Evolutionary conservation across 2,329 filamentous ascomycete species (phyloP).

Genomic region (Lizonia empirigonia): DNA sequence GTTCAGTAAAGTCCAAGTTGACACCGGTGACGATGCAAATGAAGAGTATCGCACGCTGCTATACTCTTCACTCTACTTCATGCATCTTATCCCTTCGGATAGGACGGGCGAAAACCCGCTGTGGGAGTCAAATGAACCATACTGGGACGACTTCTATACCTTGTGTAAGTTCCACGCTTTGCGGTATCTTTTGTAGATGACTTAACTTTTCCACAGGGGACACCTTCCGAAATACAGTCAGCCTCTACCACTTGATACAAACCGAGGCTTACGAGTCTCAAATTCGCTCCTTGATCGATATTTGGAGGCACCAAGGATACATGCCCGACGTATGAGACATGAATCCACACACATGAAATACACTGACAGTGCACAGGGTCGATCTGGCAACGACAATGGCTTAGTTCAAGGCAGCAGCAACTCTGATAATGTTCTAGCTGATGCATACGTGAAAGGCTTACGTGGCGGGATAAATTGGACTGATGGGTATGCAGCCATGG

Average conservation of each 20-base stretch:
- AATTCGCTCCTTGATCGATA: conserved; percentile 69
- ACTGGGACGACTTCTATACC: conserved; percentile 74
- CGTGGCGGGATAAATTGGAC: conserved; percentile 67
- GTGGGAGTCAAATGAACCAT: conserved; percentile 69
- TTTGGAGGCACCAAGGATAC: conserved; percentile 68
- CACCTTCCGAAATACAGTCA: conserved; percentile 64
- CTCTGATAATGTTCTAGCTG: conserved; percentile 72
- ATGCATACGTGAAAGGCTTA: conserved; percentile 72
- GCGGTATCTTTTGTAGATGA: conserved; percentile 57
- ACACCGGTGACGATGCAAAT: conserved; percentile 60
- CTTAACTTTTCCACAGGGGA: conserved; percentile 65
- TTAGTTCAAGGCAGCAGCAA: conserved; percentile 72
- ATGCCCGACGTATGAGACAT: conserved; percentile 60
- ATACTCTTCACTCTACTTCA: conserved; percentile 72
- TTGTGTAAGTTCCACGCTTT: conserved; percentile 54
- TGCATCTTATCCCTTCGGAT: conserved; percentile 71
- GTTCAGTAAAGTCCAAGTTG: conserved; percentile 62
- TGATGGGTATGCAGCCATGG: conserved; percentile 71
- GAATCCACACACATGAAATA: background rate
- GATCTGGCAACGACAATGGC: conserved; percentile 71
- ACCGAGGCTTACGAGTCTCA: conserved; percentile 67
- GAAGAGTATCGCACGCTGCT: conserved; percentile 61
- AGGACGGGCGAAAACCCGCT: conserved; percentile 72
- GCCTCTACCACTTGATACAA: conserved; percentile 67
- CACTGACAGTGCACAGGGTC: conserved; percentile 30